phyloP scores from a whole-genome alignment of 2,329 filamentous ascomycete species.

The Neofusicoccum sp. region DNA sequence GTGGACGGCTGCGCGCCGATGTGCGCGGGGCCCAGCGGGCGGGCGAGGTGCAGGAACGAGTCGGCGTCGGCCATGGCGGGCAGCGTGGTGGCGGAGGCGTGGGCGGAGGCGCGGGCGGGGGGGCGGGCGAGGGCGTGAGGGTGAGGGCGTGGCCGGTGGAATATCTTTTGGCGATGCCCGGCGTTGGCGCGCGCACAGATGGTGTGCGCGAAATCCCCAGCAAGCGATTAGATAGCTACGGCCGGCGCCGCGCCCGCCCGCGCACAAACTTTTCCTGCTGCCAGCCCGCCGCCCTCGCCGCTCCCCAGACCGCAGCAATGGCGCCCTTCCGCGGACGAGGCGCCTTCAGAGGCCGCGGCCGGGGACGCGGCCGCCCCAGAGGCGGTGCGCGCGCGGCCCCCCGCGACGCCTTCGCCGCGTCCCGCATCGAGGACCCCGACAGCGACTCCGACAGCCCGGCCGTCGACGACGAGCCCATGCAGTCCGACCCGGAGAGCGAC shows the following conservation, averaged over 20 bases:
- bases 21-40: slow-evolving; percentile 81
- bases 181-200: slow-evolving; percentile 20
- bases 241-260: not conserved
- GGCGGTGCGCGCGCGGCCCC: slow-evolving; percentile 1
- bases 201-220: slow-evolving; percentile 18
- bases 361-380: slow-evolving; percentile 20
- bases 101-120: slow-evolving; percentile 2
- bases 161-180: slow-evolving; percentile 22
- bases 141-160: slow-evolving; percentile 17
- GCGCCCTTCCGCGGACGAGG: slow-evolving; percentile 30
- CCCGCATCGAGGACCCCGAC: slow-evolving; percentile 26
- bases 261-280: slow-evolving; percentile 17
- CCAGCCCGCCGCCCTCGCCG: not conserved
- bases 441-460: slow-evolving; percentile 21
- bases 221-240: slow-evolving; percentile 23
- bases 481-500: slow-evolving; percentile 11
- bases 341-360: slow-evolving; percentile 29
- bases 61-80: slow-evolving; percentile 79
- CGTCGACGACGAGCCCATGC: slow-evolving; percentile 33
- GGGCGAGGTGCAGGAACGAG: slow-evolving; percentile 91
- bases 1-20: slow-evolving; percentile 82
- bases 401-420: slow-evolving; percentile 2
- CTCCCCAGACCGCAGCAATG: not conserved
- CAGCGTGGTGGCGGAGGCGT: slow-evolving; percentile 21
- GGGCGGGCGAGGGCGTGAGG: slow-evolving; percentile 7